Conservation (phyloP, 106 monocot species). For the Acorus gramineus region DNA sequence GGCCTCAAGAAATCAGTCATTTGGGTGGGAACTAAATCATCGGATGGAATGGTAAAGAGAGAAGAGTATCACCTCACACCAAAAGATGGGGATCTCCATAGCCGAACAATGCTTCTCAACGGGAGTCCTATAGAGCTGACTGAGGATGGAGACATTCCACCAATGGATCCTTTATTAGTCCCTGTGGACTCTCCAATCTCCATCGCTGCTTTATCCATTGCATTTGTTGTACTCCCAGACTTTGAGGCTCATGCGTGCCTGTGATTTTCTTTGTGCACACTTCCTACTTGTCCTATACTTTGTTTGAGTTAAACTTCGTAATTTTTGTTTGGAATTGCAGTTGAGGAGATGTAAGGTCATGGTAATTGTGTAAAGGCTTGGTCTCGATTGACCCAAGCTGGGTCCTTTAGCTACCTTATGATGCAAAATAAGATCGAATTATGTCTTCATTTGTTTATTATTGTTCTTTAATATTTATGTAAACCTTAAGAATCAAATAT, state of each 20-base stretch:
- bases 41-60: constrained; percentile 24
- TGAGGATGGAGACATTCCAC: constrained; percentile 18
- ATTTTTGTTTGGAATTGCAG: too few relatives aligned
- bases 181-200: constrained; percentile 4
- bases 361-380: too few relatives aligned
- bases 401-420: too few relatives aligned
- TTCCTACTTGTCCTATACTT: too few relatives aligned
- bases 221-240: constrained; percentile 24
- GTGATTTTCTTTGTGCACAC: too few relatives aligned
- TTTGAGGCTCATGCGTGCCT: constrained; percentile 37
- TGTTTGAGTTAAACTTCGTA: too few relatives aligned
- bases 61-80: constrained; percentile 62
- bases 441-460: too few relatives aligned
- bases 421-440: too few relatives aligned
- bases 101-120: constrained; percentile 43
- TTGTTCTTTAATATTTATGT: too few relatives aligned
- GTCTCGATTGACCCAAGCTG: too few relatives aligned
- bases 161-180: constrained; percentile 16
- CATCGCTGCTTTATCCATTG: constrained; percentile 35
- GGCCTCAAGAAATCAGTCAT: constrained; percentile 51
- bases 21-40: constrained; percentile 49
- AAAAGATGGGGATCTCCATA: constrained; percentile 29
- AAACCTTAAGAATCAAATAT: too few relatives aligned
- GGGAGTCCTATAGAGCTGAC: constrained; percentile 40
- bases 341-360: too few relatives aligned